A percentile compares a stretch with the other conserved stretches of the same genome.
Conservation (phyloP, 768 basidiomycete species). For the Amanita exitialis region DNA sequence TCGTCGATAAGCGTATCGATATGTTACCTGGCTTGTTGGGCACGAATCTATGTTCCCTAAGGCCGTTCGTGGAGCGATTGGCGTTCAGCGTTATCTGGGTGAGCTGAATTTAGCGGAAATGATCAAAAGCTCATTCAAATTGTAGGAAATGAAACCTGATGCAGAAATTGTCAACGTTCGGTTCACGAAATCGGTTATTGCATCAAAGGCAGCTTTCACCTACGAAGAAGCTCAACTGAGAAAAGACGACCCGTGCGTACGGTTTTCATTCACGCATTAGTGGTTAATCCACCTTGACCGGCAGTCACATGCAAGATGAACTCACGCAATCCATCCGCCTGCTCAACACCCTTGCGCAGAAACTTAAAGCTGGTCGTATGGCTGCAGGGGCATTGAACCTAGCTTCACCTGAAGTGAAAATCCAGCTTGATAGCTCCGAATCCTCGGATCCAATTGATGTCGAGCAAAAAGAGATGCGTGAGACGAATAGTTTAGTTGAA, state of each 20-base stretch:
- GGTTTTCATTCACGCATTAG: background rate
- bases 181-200: slow-evolving; percentile 94
- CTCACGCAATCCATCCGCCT: slow-evolving; percentile 81
- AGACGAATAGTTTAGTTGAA: slow-evolving; percentile 95
- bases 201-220: slow-evolving; percentile 92
- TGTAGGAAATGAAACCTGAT: slow-evolving; percentile 79
- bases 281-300: background rate
- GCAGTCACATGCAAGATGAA: slow-evolving; percentile 67
- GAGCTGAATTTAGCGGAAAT: slow-evolving; percentile 6
- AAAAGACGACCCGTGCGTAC: slow-evolving; percentile 80
- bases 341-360: slow-evolving; percentile 77
- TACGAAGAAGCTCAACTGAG: slow-evolving; percentile 93
- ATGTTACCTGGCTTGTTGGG: slow-evolving; percentile 93
- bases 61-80: slow-evolving; percentile 87
- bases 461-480: slow-evolving; percentile 84
- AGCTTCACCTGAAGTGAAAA: slow-evolving; percentile 97
- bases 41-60: slow-evolving; percentile 89
- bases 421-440: slow-evolving; percentile 88
- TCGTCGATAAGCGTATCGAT: slow-evolving; percentile 97
- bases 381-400: slow-evolving; percentile 94
- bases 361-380: slow-evolving; percentile 82
- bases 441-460: slow-evolving; percentile 95
- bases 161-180: slow-evolving; percentile 86
- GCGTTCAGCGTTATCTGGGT: slow-evolving; percentile 98
- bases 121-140: background rate